phyloP scores from a whole-genome alignment of 768 basidiomycete genomes.

The Phlebiopsis flavidoalba region DNA sequence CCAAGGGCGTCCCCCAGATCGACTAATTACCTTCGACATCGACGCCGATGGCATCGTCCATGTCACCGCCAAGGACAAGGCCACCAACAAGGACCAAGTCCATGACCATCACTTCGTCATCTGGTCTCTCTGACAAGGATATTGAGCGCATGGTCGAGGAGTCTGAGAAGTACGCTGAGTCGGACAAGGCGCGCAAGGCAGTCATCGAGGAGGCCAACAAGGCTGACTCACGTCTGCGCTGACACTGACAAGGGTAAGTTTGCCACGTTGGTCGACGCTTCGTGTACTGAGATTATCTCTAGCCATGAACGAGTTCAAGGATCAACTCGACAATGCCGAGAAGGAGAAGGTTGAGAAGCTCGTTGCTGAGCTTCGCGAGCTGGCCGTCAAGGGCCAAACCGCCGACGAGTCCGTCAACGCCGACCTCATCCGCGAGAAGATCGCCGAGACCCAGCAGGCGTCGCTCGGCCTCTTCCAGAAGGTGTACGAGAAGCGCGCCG shows the following conservation, averaged over 20 bases:
- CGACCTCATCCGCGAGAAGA: constrained; percentile 87
- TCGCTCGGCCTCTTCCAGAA: constrained; percentile 97
- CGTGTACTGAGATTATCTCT: constrained; percentile 20
- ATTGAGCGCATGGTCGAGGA: constrained; percentile 97
- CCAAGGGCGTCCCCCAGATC: constrained; percentile 73
- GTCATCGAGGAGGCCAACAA: constrained; percentile 97
- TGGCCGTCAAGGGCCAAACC: constrained; percentile 85
- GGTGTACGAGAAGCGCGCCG: constrained; percentile 88
- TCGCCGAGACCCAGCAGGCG: constrained; percentile 90
- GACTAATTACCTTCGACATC: constrained; percentile 94
- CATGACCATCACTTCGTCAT: constrained; percentile 97
- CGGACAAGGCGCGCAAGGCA: constrained; percentile 80
- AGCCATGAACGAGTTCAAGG: constrained; percentile 94
- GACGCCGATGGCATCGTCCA: constrained; percentile 98
- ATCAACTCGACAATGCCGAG: constrained; percentile 88
- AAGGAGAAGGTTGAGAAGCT: constrained; percentile 92
- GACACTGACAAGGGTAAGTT: constrained; percentile 85
- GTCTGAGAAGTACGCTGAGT: constrained; percentile 89
- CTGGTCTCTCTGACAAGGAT: constrained; percentile 92
- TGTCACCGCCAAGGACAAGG: constrained; percentile 94
- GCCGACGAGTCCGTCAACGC: constrained; percentile 78
- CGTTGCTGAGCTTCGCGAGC: constrained; percentile 79
- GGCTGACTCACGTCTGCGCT: constrained; percentile 87
- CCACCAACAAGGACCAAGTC: constrained; percentile 87
- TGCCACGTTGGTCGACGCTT: not conserved